Base-by-base conservation (phyloP, 2,329 filamentous ascomycete genomes). In the Monosporascus sp. region DNA sequence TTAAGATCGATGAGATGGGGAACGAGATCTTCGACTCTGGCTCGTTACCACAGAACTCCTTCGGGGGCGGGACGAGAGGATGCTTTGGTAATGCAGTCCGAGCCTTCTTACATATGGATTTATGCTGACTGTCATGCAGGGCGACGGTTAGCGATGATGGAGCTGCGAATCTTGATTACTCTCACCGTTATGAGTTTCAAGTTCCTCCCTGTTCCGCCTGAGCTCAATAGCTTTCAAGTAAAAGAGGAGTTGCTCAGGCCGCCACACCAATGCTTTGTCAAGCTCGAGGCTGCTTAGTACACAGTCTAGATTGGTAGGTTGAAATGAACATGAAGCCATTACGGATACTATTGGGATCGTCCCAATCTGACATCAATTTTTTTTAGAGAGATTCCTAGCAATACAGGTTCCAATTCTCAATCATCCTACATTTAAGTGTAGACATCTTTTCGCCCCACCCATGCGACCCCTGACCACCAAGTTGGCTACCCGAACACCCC, bases 81-180 rank as follows among this genome's bases (percentile, higher is more conserved):
- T 61, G 59, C 45, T 58, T 58, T 24, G 57, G 59, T 61, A 52
- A 61, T 31, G 3, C 27, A 11, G 9, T 31, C 27, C 27, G 27
- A 31, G 9, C 27, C 27, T 11, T 31, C 27, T 31, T 9, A 11
- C 8, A 54, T 47, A 27, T 5, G 11, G 9, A 2, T 40, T 40
- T 17, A 37, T 43, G 7, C 11, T 45, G 37, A 9, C 24, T n/a
- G 17, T 46, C 37, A 5, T 9, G 17, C 26, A 60, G 58, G 58
- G 17, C 52, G 52, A 35, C 49, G 51, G 24, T 31, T 60, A 7
- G 58, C 54, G 11, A 58, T 58, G 57, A 58, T 55, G 48, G 56
- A 60, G 37, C 50, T 60, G 35, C 51, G 50, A 43, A 58, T 59
- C 52, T 59, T 60, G 54, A 60, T 59, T 9, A 47, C 50, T 16